Evolutionary conservation across 106 monocot genomes (phyloP), one percentile per base, ranked within the genome.

Genomic region (Hemerocallis citrina): DNA sequence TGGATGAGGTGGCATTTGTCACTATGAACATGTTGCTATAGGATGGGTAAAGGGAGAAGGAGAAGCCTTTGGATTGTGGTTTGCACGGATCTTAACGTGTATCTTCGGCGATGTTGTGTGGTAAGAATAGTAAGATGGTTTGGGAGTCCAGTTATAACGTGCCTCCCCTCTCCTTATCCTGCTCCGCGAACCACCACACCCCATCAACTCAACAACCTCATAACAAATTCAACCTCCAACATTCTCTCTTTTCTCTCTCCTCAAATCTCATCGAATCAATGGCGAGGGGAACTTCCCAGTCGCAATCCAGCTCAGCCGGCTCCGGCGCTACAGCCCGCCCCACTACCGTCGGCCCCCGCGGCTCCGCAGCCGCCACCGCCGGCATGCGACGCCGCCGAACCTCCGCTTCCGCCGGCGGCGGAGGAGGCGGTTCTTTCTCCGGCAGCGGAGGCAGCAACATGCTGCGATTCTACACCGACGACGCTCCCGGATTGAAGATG

Each of bases 401-500:
- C 25, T 64, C 50, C 8, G 24, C 57, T 1, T 68, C 60, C 7
- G 55, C 61, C 0, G 65, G 68, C 0, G 15, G 22, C 6, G 70
- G 78, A 25, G 72, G 74, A 8, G 54, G 54, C 0, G 54, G 54
- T 3, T 28, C 31, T 31, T 54, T 32, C 16, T 54, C n/a, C 54
- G 0, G 31, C 31, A 32, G 39, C 59, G 59, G 59, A 13, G 59
- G 39, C 4, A 81, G 75, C 58, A 93, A 88, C 81, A 82, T 93
- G 92, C 79, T 93, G 44, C 67, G 88, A 32, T 93, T 93, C 77
- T 93, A 93, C 74, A 93, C 92, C 21, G 92, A 88, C 75, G 92
- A 93, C 65, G 92, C 92, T 7, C 92, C 92, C 5, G 92, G 92
- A 8, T 71, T 93, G 7, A 88, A 88, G 79, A 88, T 93, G 88